A percentile compares a stretch with the other conserved stretches of the same genome.
Conservation (phyloP, 1,284 basidiomycete species). For the Ustilago loliicola region DNA sequence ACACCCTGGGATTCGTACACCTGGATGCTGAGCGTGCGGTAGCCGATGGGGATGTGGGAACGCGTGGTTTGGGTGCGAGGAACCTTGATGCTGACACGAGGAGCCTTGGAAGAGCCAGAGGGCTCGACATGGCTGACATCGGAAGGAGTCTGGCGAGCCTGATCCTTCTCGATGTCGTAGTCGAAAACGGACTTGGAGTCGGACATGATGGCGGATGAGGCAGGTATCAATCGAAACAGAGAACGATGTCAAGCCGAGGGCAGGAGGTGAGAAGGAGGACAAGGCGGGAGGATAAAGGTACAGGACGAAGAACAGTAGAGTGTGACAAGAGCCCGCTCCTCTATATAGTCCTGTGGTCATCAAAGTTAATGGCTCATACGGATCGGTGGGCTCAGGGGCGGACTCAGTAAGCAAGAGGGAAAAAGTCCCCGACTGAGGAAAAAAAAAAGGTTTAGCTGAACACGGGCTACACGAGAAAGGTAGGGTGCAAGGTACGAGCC, state of each 20-base stretch:
- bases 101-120: constrained; percentile 18
- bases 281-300: constrained; percentile 3
- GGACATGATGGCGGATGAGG: constrained; percentile 24
- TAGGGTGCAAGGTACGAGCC: neutral
- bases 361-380: neutral
- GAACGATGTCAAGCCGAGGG: constrained; percentile 30
- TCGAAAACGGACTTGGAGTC: constrained; percentile 38
- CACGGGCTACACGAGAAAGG: neutral
- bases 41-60: constrained; percentile 59
- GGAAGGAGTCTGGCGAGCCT: constrained; percentile 20
- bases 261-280: constrained; percentile 2
- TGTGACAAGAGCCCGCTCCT: neutral
- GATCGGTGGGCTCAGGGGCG: neutral
- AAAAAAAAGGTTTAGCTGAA: neutral
- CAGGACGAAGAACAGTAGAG: neutral
- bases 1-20: constrained; percentile 54
- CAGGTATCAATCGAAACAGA: constrained; percentile 19
- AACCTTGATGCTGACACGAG: constrained; percentile 44
- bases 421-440: neutral
- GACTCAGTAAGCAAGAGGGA: neutral
- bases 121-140: constrained; percentile 24
- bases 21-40: constrained; percentile 63
- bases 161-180: constrained; percentile 47
- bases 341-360: constrained; percentile 18
- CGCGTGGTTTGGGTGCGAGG: constrained; percentile 46